Conservation (phyloP, 306 rosid species). For the Parietaria judaica region DNA sequence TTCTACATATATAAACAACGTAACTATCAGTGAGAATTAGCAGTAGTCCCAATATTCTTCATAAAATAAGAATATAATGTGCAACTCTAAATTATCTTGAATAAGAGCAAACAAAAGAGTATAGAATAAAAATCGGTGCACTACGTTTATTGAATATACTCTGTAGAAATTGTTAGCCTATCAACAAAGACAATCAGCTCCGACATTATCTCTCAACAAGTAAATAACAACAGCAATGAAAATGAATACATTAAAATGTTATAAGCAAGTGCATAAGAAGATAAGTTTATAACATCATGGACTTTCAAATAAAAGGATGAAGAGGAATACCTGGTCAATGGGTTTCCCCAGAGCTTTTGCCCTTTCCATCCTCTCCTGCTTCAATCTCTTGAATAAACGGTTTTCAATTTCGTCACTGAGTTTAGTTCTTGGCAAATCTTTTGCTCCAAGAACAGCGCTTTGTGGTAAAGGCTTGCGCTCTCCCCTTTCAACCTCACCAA, state of each 20-base stretch:
- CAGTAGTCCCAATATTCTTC: no score
- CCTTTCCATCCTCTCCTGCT: constrained; percentile 74
- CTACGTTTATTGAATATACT: no score
- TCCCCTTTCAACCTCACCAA: constrained; percentile 83
- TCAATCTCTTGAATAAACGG: constrained; percentile 55
- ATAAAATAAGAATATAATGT: no score
- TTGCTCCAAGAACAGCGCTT: constrained; percentile 98
- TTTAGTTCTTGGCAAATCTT: constrained; percentile 83
- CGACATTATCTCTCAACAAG: no score
- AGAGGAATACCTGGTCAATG: constrained; percentile 65
- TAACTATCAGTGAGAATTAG: no score
- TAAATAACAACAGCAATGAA: neutral
- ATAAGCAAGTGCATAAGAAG: neutral
- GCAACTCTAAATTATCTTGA: no score
- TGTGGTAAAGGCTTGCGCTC: constrained; percentile 93
- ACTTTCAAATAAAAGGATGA: neutral
- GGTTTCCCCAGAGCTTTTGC: constrained; percentile 81
- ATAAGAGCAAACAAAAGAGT: no score
- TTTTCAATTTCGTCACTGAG: constrained; percentile 90
- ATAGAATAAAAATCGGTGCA: no score
- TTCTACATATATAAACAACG: no score
- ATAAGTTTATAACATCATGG: neutral
- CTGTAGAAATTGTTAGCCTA: no score
- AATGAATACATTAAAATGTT: neutral
- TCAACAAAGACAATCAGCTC: no score